A percentile compares a stretch with the other conserved stretches of the same genome.
Conservation (phyloP, 176 grass and related monocot species). For the Pontederia crassipes region DNA sequence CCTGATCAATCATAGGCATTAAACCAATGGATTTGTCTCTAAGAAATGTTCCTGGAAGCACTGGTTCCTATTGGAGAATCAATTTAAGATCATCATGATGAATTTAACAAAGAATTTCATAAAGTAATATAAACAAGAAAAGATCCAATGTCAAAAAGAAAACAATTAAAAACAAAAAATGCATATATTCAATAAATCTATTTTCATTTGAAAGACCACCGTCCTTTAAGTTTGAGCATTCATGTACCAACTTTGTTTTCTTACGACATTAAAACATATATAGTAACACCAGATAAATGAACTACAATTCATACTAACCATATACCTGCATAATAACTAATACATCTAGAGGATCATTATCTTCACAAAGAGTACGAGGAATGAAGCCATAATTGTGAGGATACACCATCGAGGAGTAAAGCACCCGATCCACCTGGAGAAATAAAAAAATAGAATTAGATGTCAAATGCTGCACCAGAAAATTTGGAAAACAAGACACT, state of each 20-base stretch:
- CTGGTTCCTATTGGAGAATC: conserved; percentile 51
- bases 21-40: conserved; percentile 81
- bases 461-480: neutral
- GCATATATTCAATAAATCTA: no score
- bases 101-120: neutral
- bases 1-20: conserved; percentile 99
- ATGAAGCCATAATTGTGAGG: conserved; percentile 99
- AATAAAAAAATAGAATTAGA: neutral
- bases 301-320: no score
- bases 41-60: conserved; percentile 84
- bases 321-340: conserved; percentile 96
- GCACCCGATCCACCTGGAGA: conserved; percentile 75
- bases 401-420: conserved; percentile 95
- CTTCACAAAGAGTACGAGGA: conserved; percentile 92
- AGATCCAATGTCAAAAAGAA: no score
- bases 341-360: conserved; percentile 92
- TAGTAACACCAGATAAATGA: no score
- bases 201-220: no score
- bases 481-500: neutral
- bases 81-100: neutral
- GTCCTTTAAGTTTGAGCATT: no score
- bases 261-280: no score
- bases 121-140: neutral
- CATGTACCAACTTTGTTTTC: no score
- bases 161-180: no score